phyloP scores from a whole-genome alignment of 495 filamentous ascomycete species.

The Aspergillus egyptiacus region DNA sequence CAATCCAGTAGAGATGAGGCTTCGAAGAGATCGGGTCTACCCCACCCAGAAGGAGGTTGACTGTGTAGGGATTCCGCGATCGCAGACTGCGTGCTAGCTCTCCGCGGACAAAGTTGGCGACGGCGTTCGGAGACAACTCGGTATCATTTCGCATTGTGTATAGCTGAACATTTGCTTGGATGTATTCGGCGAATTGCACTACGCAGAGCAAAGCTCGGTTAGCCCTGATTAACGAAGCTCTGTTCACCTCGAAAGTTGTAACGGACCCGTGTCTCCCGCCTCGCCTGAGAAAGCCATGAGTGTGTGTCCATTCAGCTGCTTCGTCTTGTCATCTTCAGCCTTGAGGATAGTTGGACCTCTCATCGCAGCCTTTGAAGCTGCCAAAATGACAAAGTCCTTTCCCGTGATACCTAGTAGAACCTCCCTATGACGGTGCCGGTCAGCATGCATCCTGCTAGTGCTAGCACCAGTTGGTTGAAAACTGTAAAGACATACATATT shows the following conservation, averaged over 20 bases:
- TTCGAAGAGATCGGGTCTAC: constrained; percentile 81
- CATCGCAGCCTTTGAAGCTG: constrained; percentile 96
- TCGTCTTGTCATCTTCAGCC: constrained; percentile 93
- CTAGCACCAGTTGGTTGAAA: neutral
- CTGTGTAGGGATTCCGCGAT: constrained; percentile 87
- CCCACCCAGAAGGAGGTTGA: constrained; percentile 91
- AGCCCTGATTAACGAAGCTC: neutral
- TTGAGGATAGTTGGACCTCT: constrained; percentile 95
- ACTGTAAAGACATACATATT: constrained; percentile 28
- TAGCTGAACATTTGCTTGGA: constrained; percentile 95
- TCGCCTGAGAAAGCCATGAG: constrained; percentile 97
- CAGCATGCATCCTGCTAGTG: no score
- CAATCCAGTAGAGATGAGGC: constrained; percentile 92
- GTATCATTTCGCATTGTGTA: constrained; percentile 97
- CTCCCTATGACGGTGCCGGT: constrained; percentile 60
- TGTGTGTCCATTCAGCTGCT: constrained; percentile 80
- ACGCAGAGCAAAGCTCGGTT: constrained; percentile 25
- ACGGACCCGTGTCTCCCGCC: constrained; percentile 87
- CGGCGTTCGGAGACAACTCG: constrained; percentile 79
- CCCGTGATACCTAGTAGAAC: constrained; percentile 96
- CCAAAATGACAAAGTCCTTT: constrained; percentile 97
- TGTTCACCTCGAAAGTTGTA: neutral
- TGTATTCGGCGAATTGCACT: constrained; percentile 99
- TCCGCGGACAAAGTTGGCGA: constrained; percentile 85
- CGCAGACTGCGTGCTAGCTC: constrained; percentile 86